These are phyloP conservation scores for Leccinum sublutescens DNA, from an alignment of 768 basidiomycete species.

Conservation along the genomic window DNA sequence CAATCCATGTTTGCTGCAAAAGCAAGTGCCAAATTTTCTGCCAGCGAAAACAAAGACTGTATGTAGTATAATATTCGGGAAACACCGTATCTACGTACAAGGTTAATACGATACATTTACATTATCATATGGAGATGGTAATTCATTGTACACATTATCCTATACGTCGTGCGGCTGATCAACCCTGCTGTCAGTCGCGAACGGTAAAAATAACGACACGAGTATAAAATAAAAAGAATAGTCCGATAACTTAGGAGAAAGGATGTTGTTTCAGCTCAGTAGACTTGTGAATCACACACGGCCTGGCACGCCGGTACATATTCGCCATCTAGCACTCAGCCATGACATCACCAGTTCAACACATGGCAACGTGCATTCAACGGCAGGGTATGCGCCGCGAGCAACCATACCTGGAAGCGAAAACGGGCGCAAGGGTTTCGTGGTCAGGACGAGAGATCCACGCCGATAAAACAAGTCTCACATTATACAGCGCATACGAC, in stretches of 20 bases:
- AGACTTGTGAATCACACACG: not conserved
- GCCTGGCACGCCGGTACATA: not conserved
- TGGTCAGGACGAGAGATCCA: not conserved
- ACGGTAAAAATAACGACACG: not conserved
- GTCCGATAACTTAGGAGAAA: not conserved
- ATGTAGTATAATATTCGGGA: not conserved
- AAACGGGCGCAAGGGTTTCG: not conserved
- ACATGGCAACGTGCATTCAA: constrained; percentile 6
- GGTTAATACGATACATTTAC: not conserved
- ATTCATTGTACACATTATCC: not conserved
- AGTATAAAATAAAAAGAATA: not conserved
- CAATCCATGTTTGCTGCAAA: not conserved
- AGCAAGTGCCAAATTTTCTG: too few relatives aligned
- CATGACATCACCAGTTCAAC: constrained; percentile 4
- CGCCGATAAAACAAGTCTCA: constrained; percentile 1
- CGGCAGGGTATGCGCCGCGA: constrained; percentile 7
- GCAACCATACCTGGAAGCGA: constrained; percentile 7
- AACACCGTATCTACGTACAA: not conserved
- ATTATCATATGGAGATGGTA: not conserved
- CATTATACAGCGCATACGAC: constrained; percentile 15
- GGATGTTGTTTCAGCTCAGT: not conserved
- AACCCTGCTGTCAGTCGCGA: not conserved
- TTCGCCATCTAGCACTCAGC: not conserved
- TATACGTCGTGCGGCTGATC: not conserved
- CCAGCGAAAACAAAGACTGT: not conserved